Evolutionary conservation across 73 alveolate species (phyloP).

Genomic region (Halteria grandinella): DNA sequence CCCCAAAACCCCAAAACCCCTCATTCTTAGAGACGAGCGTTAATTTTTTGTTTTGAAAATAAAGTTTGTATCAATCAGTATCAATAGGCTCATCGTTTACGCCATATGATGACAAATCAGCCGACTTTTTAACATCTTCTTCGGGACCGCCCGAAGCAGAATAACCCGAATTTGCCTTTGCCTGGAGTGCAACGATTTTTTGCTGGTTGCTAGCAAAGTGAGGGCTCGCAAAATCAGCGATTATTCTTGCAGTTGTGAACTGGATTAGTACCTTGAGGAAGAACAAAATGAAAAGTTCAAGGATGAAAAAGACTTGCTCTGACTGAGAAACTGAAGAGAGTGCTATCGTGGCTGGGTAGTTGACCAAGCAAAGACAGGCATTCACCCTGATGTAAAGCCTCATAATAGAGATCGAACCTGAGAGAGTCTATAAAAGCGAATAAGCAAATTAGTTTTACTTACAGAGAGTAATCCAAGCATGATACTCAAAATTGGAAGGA

Average conservation of each 20-base stretch:
- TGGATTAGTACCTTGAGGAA: conserved; percentile 14
- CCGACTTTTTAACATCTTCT: no score
- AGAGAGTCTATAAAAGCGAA: not conserved
- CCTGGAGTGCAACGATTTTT: not conserved
- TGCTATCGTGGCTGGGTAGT: conserved; percentile 20
- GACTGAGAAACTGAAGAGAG: not conserved
- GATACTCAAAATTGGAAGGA: conserved; percentile 5
- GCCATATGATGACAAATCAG: no score
- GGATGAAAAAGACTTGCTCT: not conserved
- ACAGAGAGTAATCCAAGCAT: conserved; percentile 22
- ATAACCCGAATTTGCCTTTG: no score
- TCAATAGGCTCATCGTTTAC: no score
- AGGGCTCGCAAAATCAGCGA: conserved; percentile 47
- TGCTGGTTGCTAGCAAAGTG: conserved; percentile 14
- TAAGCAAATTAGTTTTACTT: not conserved
- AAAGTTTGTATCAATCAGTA: not conserved
- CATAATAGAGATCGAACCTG: conserved; percentile 18
- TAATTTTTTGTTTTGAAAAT: no score
- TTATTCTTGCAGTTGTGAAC: conserved; percentile 8
- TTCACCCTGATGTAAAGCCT: conserved; percentile 11
- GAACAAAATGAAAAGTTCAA: conserved; percentile 1
- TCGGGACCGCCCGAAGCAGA: no score
- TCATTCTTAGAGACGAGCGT: no score
- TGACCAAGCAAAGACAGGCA: not conserved
- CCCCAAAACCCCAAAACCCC: conserved; percentile 8